Evolutionary conservation across 768 basidiomycete species (phyloP).

Genomic region (Galerina sulciceps): DNA sequence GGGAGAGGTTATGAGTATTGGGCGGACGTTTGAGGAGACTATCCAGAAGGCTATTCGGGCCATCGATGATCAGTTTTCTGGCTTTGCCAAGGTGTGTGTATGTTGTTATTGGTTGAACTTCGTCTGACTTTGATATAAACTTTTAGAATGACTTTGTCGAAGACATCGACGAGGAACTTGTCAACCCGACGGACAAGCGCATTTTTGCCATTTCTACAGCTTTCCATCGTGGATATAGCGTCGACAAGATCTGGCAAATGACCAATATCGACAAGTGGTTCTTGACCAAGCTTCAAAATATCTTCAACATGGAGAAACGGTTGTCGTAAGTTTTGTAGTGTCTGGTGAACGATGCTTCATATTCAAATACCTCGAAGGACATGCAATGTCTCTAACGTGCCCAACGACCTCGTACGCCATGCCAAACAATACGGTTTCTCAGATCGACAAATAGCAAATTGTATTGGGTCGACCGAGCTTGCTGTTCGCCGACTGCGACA

Average conservation of each 20-base stretch:
- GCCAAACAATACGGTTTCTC: slow-evolving; percentile 97
- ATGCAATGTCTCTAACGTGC: slow-evolving; percentile 67
- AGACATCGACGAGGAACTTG: slow-evolving; percentile 90
- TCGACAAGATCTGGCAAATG: slow-evolving; percentile 97
- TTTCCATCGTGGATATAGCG: slow-evolving; percentile 89
- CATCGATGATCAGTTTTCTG: slow-evolving; percentile 93
- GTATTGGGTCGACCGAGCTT: slow-evolving; percentile 89
- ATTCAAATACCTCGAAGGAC: slow-evolving; percentile 42
- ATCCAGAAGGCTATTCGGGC: slow-evolving; percentile 97
- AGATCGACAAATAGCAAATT: slow-evolving; percentile 84
- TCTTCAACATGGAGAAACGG: slow-evolving; percentile 78
- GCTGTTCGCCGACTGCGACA: slow-evolving; percentile 90
- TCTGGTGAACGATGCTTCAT: neutral
- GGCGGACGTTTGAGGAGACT: slow-evolving; percentile 97
- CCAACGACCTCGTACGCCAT: slow-evolving; percentile 66
- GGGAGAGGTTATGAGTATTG: slow-evolving; percentile 99
- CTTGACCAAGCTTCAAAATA: slow-evolving; percentile 83
- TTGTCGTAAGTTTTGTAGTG: slow-evolving; percentile 61
- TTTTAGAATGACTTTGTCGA: slow-evolving; percentile 83
- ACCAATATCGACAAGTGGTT: slow-evolving; percentile 99
- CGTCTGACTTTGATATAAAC: slow-evolving; percentile 2
- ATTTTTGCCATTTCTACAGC: slow-evolving; percentile 96
- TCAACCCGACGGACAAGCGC: slow-evolving; percentile 95
- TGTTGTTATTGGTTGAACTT: neutral
- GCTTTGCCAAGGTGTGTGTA: slow-evolving; percentile 78